phyloP scores from a whole-genome alignment of 2,329 filamentous ascomycete species.

The Cercospora citrullina region DNA sequence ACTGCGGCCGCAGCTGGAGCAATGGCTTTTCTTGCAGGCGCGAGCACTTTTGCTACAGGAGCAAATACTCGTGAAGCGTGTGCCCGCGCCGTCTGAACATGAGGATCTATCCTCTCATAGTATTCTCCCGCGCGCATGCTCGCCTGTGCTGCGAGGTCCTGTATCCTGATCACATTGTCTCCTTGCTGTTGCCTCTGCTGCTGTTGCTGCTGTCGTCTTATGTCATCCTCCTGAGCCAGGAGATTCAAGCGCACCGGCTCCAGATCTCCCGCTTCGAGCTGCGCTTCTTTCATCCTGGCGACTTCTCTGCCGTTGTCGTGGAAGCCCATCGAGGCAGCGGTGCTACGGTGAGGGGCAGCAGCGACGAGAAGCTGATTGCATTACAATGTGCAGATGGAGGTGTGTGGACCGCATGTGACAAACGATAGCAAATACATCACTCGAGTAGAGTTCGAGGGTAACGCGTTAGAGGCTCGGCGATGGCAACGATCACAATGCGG shows the following conservation, averaged over 20 bases:
- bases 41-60: conserved; percentile 16
- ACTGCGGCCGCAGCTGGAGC: conserved; percentile 20
- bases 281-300: conserved; percentile 24
- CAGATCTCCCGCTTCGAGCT: conserved; percentile 28
- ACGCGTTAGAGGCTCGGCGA: conserved; percentile 11
- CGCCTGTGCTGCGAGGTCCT: conserved; percentile 12
- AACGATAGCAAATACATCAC: neutral
- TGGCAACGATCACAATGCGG: conserved; percentile 5
- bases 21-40: conserved; percentile 16
- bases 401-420: conserved; percentile 10
- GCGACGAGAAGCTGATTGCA: neutral
- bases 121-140: conserved; percentile 14
- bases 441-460: neutral
- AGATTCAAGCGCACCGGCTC: conserved; percentile 24
- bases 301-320: conserved; percentile 20
- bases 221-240: conserved; percentile 28
- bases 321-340: conserved; percentile 14
- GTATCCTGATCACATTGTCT: conserved; percentile 10
- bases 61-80: conserved; percentile 10
- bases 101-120: conserved; percentile 10
- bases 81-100: conserved; percentile 10
- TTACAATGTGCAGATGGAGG: neutral
- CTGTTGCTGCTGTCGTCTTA: conserved; percentile 20
- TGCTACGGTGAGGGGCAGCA: neutral
- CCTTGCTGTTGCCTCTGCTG: conserved; percentile 3